Conservation (phyloP, 2,329 filamentous ascomycete species). For the Ramichloridium luteum region DNA sequence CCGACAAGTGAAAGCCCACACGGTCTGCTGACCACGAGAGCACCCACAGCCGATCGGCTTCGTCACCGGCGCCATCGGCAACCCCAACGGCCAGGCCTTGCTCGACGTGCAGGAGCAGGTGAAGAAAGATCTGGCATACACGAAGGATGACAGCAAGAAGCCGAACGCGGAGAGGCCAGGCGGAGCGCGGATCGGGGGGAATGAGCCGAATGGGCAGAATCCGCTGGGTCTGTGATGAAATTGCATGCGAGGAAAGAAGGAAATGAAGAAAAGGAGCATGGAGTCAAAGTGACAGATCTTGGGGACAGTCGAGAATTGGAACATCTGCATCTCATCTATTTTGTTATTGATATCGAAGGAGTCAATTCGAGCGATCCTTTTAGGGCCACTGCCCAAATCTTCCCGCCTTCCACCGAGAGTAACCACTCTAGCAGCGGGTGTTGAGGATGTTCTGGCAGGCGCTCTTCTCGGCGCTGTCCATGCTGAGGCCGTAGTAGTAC, state of each 20-base stretch:
- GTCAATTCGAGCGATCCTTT: too few species aligned
- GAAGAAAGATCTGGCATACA: slow-evolving; percentile 16
- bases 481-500: slow-evolving; percentile 53
- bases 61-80: slow-evolving; percentile 19
- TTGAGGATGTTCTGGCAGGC: slow-evolving; percentile 38
- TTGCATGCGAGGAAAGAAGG: background rate
- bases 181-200: slow-evolving; percentile 24
- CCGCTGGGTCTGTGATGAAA: slow-evolving; percentile 22
- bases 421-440: slow-evolving; percentile 1
- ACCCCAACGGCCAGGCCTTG: slow-evolving; percentile 20
- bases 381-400: too few species aligned
- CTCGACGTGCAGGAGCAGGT: slow-evolving; percentile 14
- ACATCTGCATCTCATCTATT: too few species aligned
- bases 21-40: background rate
- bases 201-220: slow-evolving; percentile 25
- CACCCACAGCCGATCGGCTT: slow-evolving; percentile 21
- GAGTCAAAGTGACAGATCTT: too few species aligned
- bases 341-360: too few species aligned
- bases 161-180: slow-evolving; percentile 17
- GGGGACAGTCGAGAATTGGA: too few species aligned
- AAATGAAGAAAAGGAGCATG: too few species aligned
- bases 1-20: slow-evolving; percentile 3
- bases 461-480: slow-evolving; percentile 59
- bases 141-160: slow-evolving; percentile 14
- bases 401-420: too few species aligned